Conservation (phyloP, 345 rosid genomes). For the Hibiscus mutabilis region DNA sequence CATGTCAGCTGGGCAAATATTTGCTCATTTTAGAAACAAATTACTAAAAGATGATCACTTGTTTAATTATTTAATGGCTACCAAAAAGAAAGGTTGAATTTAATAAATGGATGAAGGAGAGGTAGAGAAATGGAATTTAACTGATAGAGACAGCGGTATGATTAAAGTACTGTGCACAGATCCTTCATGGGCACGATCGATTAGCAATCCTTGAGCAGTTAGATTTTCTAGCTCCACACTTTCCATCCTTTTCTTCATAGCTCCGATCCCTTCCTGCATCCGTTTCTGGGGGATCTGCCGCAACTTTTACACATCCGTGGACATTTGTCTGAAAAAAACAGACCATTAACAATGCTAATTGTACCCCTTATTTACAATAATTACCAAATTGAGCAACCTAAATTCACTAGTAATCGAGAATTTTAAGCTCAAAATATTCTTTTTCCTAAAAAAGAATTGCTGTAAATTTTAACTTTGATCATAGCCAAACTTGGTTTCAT, state of each 20-base stretch:
- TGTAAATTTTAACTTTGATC: not conserved
- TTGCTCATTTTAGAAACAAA: not conserved
- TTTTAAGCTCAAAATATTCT: too few species aligned
- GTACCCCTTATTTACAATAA: too few species aligned
- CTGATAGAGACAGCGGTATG: not conserved
- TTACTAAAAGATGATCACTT: not conserved
- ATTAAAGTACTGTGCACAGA: not conserved
- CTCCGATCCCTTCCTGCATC: not conserved
- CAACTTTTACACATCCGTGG: not conserved
- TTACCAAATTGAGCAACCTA: not conserved
- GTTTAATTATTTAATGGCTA: not conserved
- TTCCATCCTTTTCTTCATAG: not conserved
- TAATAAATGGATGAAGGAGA: not conserved
- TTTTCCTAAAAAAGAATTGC: too few species aligned
- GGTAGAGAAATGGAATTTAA: not conserved
- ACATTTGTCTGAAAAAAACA: too few species aligned
- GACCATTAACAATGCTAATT: too few species aligned
- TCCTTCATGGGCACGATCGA: not conserved
- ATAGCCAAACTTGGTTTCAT: not conserved
- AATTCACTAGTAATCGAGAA: not conserved
- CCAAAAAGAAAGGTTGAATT: not conserved
- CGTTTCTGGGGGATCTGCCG: not conserved
- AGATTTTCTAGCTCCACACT: not conserved
- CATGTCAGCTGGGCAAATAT: not conserved
- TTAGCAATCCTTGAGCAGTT: not conserved